These are phyloP conservation scores for Umbilicaria muhlenbergii DNA, from an alignment of 495 filamentous ascomycete species.

Conservation along the genomic window DNA sequence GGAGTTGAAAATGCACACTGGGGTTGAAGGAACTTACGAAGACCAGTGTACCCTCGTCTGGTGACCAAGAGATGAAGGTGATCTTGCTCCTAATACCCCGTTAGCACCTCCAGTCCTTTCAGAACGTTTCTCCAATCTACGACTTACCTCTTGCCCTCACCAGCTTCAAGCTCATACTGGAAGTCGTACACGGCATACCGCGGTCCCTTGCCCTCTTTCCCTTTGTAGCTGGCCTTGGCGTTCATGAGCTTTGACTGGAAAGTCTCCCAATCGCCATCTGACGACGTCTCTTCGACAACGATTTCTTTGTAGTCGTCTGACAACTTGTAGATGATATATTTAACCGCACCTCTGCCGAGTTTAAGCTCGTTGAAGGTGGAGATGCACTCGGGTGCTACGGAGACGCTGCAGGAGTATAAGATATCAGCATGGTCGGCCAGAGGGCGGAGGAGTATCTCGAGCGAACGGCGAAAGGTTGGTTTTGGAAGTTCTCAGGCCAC, in stretches of 20 bases:
- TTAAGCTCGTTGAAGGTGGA: slow-evolving; percentile 78
- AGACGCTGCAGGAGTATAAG: slow-evolving; percentile 42
- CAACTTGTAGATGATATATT: slow-evolving; percentile 97
- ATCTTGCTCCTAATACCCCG: slow-evolving; percentile 65
- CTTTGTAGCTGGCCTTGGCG: slow-evolving; percentile 40
- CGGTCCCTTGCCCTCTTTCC: slow-evolving; percentile 54
- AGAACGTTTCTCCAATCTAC: neutral
- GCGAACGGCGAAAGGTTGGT: neutral
- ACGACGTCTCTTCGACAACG: slow-evolving; percentile 60
- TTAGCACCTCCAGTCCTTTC: slow-evolving; percentile 3
- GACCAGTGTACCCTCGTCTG: slow-evolving; percentile 57
- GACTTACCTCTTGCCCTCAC: slow-evolving; percentile 70
- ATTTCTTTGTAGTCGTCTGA: slow-evolving; percentile 83
- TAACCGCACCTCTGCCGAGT: slow-evolving; percentile 62
- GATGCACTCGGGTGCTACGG: slow-evolving; percentile 67
- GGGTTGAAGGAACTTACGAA: slow-evolving; percentile 42
- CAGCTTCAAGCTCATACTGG: slow-evolving; percentile 59
- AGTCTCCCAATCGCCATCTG: slow-evolving; percentile 48
- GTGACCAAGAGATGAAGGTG: slow-evolving; percentile 87
- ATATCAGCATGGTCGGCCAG: neutral
- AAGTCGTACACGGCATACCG: slow-evolving; percentile 93
- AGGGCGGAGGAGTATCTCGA: slow-evolving; percentile 6
- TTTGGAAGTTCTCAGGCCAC: neutral
- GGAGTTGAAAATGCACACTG: neutral
- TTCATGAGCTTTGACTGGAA: slow-evolving; percentile 69